These are phyloP conservation scores for Microstegium vimineum DNA, from an alignment of 176 grass and related monocot genomes.

Conservation along the genomic window DNA sequence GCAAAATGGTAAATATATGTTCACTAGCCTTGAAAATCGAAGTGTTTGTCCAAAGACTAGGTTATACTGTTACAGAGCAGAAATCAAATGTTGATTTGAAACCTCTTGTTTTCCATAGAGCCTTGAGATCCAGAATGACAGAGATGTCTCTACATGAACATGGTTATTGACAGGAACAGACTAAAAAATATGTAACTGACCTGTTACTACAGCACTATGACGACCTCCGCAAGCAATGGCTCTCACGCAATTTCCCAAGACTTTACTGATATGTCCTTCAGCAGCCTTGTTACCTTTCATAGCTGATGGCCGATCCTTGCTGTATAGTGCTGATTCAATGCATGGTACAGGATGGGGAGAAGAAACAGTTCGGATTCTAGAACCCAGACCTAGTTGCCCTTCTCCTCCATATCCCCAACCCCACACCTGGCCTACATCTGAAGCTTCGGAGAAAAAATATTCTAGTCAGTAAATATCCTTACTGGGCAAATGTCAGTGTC, in stretches of 20 bases:
- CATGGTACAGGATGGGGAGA: constrained; percentile 92
- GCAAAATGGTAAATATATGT: not conserved
- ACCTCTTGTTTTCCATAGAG: not conserved
- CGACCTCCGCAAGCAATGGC: constrained; percentile 97
- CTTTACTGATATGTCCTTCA: constrained; percentile 56
- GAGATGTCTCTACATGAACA: not conserved
- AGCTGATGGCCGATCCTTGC: constrained; percentile 54
- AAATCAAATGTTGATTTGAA: not conserved
- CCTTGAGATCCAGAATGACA: not conserved
- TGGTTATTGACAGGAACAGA: not conserved
- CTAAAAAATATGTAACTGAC: constrained; percentile 37
- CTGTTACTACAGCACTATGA: constrained; percentile 94
- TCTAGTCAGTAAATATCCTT: constrained; percentile 27
- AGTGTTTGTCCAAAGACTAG: not conserved
- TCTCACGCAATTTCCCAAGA: constrained; percentile 68
- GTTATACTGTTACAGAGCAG: not conserved
- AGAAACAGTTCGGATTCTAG: constrained; percentile 79
- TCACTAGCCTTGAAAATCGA: not conserved
- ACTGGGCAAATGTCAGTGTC: not conserved
- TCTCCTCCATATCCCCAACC: constrained; percentile 99
- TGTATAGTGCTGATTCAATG: constrained; percentile 66
- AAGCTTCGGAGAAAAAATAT: constrained; percentile 43
- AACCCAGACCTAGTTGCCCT: constrained; percentile 96
- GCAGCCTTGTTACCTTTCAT: constrained; percentile 59
- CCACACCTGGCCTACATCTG: constrained; percentile 97